Evolutionary conservation across 306 rosid species (phyloP), one percentile per base, ranked within the genome.

Genomic region (Prosopis cineraria): DNA sequence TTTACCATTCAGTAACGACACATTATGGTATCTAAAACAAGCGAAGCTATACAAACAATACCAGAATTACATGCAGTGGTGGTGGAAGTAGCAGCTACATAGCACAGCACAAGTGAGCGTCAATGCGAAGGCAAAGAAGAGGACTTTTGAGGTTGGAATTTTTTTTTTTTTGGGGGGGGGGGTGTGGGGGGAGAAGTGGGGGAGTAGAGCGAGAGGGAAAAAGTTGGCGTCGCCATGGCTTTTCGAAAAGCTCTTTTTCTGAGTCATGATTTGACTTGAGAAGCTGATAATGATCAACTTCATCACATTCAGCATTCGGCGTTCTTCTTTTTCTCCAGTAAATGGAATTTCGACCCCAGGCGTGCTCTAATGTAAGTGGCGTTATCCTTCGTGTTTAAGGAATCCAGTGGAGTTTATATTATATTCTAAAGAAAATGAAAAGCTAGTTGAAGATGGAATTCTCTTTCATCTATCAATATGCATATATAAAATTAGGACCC

Each of bases 1-100:
- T 40, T 79, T 72, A 81, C 58, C 63, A 48, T 33, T 76, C 68
- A 78, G 76, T 53, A 70, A 72, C 45, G 16, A 70, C 65, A 55
- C 75, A 80, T 74, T 77, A 41, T 69, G 72, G 20, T 22, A 72
- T n/a, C 40, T 20, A 31, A 44, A 63, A 31, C 2, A 44, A 31
- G 10, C 0, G 11, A 34, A 33, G 50, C 50, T 0, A 47, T 13
- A 44, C 31, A 36, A 66, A 8, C 6, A 24, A 5, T n/a, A 65
- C 65, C 72, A 43, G 6, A 31, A 48, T 30, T 19, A 58, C 72
- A 64, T 43, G 50, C 48, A 64, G 65, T 1, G 16, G n/a, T n/a
- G n/a, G 37, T 0, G 67, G 19, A 29, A 11, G 70, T 3, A 34
- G 73, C 73, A 63, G 48, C 48, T 60, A 6, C n/a, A n/a, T 60